Conservation (phyloP, 2,329 filamentous ascomycete genomes). For the Parastagonospora nodorum region DNA sequence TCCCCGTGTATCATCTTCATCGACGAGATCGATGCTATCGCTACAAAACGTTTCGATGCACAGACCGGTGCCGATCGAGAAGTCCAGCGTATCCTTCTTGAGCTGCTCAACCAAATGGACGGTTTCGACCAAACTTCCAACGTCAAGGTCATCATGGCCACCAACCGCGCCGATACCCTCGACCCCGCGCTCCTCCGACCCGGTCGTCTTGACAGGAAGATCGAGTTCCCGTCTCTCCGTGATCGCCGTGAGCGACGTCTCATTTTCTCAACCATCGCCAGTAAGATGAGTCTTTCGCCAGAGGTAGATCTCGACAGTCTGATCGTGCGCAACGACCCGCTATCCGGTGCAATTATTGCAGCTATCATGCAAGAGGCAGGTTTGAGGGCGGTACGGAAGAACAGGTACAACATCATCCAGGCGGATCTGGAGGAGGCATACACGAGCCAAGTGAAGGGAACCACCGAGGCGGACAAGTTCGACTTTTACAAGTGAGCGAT, state of each 20-base stretch:
- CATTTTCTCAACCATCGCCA: conserved; percentile 96
- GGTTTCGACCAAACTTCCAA: conserved; percentile 99
- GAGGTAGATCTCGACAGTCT: conserved; percentile 96
- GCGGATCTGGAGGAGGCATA: conserved; percentile 96
- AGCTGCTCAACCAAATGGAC: conserved; percentile 99
- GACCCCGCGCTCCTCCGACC: conserved; percentile 94
- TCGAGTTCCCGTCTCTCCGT: conserved; percentile 94
- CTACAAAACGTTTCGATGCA: conserved; percentile 98
- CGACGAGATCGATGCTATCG: conserved; percentile 98
- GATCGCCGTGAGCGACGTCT: conserved; percentile 93
- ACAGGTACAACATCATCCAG: conserved; percentile 99
- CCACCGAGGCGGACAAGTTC: conserved; percentile 73
- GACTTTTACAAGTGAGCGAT: conserved; percentile 62
- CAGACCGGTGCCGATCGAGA: conserved; percentile 98
- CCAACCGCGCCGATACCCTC: conserved; percentile 95
- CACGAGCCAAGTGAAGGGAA: conserved; percentile 91
- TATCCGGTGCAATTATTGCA: conserved; percentile 94
- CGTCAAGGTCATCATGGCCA: conserved; percentile 99
- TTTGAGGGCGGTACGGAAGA: conserved; percentile 91
- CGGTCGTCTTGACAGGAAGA: conserved; percentile 95
- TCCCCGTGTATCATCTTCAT: conserved; percentile 99
- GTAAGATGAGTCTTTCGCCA: conserved; percentile 95
- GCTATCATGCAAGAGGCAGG: conserved; percentile 99
- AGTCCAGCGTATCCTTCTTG: conserved; percentile 96
- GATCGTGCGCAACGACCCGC: conserved; percentile 94